phyloP scores from a whole-genome alignment of 2,329 filamentous ascomycete species.

The Rachicladosporium sp. region DNA sequence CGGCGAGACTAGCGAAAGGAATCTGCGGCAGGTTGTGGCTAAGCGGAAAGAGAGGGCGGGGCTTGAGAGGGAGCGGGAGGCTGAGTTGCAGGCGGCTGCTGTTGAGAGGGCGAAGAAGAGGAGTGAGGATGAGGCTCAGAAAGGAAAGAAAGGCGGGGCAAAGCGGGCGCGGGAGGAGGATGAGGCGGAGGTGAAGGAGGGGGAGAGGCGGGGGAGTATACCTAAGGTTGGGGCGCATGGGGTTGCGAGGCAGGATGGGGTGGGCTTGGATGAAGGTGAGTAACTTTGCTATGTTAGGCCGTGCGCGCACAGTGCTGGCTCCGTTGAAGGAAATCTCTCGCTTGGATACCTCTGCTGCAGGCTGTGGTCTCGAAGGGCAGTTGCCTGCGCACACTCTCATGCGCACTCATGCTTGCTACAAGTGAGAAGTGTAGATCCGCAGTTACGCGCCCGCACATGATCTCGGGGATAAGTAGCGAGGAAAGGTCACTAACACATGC shows the following conservation, averaged over 20 bases:
- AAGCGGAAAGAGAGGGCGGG: slow-evolving; percentile 50
- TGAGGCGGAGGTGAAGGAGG: slow-evolving; percentile 37
- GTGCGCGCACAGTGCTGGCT: no score
- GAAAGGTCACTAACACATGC: not conserved
- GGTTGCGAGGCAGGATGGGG: slow-evolving; percentile 51
- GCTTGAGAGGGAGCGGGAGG: slow-evolving; percentile 40
- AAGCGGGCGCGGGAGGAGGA: slow-evolving; percentile 22
- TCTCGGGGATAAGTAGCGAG: no score
- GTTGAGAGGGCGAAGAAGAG: slow-evolving; percentile 30
- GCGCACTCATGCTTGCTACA: no score
- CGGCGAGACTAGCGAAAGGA: slow-evolving; percentile 55
- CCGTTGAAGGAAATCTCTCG: no score
- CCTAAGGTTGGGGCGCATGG: slow-evolving; percentile 49
- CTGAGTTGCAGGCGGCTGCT: slow-evolving; percentile 33
- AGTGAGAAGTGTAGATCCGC: no score
- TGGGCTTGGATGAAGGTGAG: slow-evolving; percentile 47
- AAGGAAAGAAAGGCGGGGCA: slow-evolving; percentile 16
- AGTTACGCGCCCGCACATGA: no score
- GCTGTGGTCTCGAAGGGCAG: no score
- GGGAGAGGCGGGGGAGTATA: slow-evolving; percentile 57
- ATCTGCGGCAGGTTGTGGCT: slow-evolving; percentile 58
- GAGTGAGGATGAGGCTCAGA: slow-evolving; percentile 17
- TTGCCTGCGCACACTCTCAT: no score
- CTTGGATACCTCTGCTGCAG: no score
- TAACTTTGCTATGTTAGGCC: slow-evolving; percentile 3